Evolutionary conservation across 2,329 filamentous ascomycete genomes (phyloP), one percentile per base, ranked within the genome.

Genomic region (Cladosporium oxysporum): DNA sequence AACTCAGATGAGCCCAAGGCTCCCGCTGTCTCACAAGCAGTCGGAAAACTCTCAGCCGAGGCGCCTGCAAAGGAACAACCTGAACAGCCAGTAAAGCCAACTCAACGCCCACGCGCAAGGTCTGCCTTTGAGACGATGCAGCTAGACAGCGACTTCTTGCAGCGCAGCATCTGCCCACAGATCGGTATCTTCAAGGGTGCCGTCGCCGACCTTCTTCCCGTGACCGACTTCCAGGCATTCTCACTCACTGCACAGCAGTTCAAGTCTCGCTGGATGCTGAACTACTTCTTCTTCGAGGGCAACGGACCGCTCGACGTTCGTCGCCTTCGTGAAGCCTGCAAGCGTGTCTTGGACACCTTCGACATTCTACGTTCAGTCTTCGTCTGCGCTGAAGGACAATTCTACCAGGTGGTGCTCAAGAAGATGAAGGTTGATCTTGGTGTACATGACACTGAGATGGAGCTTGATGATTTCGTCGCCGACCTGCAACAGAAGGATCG

Each of bases 361-460:
- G 73, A 81, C 77, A 83, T 85, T 31, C 78, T 88, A 8, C 82
- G 85, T 26, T 87, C 86, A 0, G 81, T 82, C 0, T 88, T 88
- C 64, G 77, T 83, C 2, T 74, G 79, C 0, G 1, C 79, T 79
- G 66, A 75, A 83, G 26, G 77, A 82, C 29, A 76, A 77, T 10
- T 82, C 80, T 64, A 73, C 73, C 28, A 82, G 76, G 58, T 85
- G 79, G 3, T 77, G 74, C 23, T 75, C 73, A 53, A 76, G 80
- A 33, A 80, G 75, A 8, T 75, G 73, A 16, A 79, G 77, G 57
- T 76, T 78, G 64, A 80, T 14, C 65, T 71, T 37, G 77, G 67
- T 2, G 62, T 69, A 3, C 58, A 69, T 58, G 67, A 69, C 44
- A 71, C 68, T 16, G 64, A 68, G 26, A 61, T 62, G 44, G 63